These are phyloP conservation scores for Panicum virgatum DNA, from an alignment of 202 grass and related monocot genomes.

Conservation along the genomic window DNA sequence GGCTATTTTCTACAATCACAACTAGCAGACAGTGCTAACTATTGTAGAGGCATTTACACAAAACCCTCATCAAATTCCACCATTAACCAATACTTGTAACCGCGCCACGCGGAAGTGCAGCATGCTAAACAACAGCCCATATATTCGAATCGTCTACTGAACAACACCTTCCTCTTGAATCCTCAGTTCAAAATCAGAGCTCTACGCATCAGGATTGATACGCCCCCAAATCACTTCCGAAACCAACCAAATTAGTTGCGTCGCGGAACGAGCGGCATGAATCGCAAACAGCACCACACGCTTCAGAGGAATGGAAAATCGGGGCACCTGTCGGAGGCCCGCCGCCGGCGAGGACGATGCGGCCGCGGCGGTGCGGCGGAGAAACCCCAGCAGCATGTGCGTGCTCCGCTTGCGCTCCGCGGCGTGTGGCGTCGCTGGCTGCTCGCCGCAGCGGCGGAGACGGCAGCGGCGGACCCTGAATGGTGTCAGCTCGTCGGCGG, in stretches of 20 bases:
- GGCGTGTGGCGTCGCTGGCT: background rate
- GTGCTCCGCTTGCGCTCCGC: background rate
- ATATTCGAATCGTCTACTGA: background rate
- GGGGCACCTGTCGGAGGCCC: slow-evolving; percentile 27
- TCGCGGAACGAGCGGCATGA: background rate
- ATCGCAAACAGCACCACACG: background rate
- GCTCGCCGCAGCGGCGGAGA: background rate
- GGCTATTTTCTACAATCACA: slow-evolving; percentile 12
- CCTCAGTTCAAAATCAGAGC: background rate
- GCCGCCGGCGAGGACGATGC: background rate
- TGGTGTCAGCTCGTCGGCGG: too few relatives aligned
- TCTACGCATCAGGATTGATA: background rate
- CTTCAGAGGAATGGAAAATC: background rate
- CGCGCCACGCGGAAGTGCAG: too few relatives aligned
- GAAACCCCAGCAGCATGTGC: slow-evolving; percentile 39
- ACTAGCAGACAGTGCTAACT: background rate
- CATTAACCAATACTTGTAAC: background rate
- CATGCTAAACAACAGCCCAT: background rate
- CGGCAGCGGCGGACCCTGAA: background rate
- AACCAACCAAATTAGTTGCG: background rate
- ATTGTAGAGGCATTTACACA: background rate
- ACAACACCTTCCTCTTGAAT: background rate
- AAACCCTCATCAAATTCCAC: background rate
- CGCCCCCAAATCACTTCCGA: background rate
- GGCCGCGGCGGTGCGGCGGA: slow-evolving; percentile 15